A percentile compares a stretch with the other conserved stretches of the same genome.
These are phyloP conservation scores for Leccinum disarticulatum DNA, from an alignment of 768 basidiomycete species.

Conservation along the genomic window DNA sequence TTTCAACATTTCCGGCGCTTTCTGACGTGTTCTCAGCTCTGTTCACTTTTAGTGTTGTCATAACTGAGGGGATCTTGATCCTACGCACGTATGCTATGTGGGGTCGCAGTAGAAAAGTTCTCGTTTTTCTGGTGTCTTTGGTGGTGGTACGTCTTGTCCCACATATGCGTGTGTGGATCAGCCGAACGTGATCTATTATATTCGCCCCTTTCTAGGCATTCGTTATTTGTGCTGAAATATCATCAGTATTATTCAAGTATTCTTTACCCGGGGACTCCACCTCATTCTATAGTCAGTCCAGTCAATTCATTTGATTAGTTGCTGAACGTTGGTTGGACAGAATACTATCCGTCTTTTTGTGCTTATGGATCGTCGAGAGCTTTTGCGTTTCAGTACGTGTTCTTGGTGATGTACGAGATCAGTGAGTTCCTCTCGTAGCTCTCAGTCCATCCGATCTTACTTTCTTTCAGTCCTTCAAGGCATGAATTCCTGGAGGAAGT, in stretches of 20 bases:
- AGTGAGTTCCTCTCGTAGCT: slow-evolving; percentile 6
- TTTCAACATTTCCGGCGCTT: too few species aligned
- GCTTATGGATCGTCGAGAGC: slow-evolving; percentile 19
- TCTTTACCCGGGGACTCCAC: slow-evolving; percentile 17
- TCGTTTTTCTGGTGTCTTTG: too few species aligned
- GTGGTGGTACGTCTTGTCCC: too few species aligned
- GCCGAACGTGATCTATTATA: too few species aligned
- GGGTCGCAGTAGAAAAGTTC: too few species aligned
- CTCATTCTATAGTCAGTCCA: slow-evolving; percentile 20
- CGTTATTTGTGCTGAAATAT: slow-evolving; percentile 7
- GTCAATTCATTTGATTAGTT: neutral
- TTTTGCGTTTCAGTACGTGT: slow-evolving; percentile 11
- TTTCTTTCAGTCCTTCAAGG: slow-evolving; percentile 22
- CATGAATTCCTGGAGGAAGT: slow-evolving; percentile 26
- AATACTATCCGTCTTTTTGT: slow-evolving; percentile 22
- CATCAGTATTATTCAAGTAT: slow-evolving; percentile 1
- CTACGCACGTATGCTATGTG: too few species aligned
- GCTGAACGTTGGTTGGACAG: slow-evolving; percentile 4
- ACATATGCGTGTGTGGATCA: too few species aligned
- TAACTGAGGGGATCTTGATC: too few species aligned
- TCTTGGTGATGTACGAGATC: slow-evolving; percentile 25
- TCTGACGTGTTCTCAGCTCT: too few species aligned
- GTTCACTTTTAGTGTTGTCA: too few species aligned
- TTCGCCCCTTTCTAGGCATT: slow-evolving; percentile 11
- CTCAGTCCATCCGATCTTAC: neutral